Evolutionary conservation across 1,284 basidiomycete genomes (phyloP).

Genomic region (Ceratobasidium sp.): DNA sequence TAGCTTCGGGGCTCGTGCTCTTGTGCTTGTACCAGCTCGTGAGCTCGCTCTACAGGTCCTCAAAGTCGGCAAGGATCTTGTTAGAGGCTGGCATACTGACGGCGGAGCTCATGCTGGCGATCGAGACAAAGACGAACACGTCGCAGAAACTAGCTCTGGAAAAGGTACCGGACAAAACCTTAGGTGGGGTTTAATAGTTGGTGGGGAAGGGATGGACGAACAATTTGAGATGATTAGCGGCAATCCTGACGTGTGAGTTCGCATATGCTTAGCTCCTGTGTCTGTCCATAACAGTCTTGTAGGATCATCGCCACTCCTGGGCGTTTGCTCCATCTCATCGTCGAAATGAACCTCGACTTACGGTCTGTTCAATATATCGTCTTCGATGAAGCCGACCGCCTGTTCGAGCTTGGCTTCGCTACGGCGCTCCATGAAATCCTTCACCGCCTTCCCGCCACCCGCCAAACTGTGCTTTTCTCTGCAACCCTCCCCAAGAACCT

Average conservation of each 20-base stretch:
- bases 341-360: constrained; percentile 97
- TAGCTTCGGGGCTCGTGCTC: constrained; percentile 85
- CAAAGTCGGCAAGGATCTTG: constrained; percentile 94
- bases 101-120: constrained; percentile 75
- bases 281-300: constrained; percentile 13
- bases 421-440: constrained; percentile 93
- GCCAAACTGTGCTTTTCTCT: constrained; percentile 95
- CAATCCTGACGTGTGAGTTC: constrained; percentile 92
- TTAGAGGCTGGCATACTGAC: constrained; percentile 76
- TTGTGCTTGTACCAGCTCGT: constrained; percentile 92
- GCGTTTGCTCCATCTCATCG: constrained; percentile 92
- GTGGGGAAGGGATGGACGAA: constrained; percentile 95
- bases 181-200: constrained; percentile 95
- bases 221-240: constrained; percentile 96
- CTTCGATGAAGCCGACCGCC: constrained; percentile 97
- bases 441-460: constrained; percentile 83
- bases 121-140: constrained; percentile 68
- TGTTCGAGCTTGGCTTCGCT: constrained; percentile 99
- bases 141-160: constrained; percentile 62
- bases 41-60: constrained; percentile 96
- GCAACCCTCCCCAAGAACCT: constrained; percentile 96
- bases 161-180: constrained; percentile 68
- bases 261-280: neutral
- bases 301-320: constrained; percentile 98
- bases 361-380: constrained; percentile 91